A percentile compares a stretch with the other conserved stretches of the same genome.
Conservation (phyloP, 2,329 filamentous ascomycete species). For the Lomentospora prolificans region DNA sequence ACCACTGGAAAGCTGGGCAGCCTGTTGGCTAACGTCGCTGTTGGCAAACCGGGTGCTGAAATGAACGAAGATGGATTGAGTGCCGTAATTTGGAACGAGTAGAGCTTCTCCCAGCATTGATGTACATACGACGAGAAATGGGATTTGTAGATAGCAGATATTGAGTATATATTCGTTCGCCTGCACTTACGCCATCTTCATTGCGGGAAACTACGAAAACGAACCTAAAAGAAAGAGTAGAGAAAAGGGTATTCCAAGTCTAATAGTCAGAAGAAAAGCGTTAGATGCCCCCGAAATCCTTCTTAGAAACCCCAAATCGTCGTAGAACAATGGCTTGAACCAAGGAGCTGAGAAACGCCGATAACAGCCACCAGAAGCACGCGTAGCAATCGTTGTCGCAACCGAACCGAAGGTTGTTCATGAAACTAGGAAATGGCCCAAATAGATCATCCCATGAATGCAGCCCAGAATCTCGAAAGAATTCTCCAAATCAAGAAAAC, state of each 20-base stretch:
- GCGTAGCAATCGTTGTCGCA: too few species aligned
- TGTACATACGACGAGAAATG: constrained; percentile 23
- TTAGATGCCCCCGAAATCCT: background rate
- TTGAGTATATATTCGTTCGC: background rate
- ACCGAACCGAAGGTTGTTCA: too few species aligned
- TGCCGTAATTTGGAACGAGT: constrained; percentile 38
- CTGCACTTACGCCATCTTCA: background rate
- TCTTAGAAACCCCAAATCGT: background rate
- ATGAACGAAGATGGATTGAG: constrained; percentile 38
- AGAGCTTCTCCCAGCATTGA: background rate
- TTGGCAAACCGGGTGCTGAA: constrained; percentile 28
- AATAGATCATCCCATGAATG: background rate
- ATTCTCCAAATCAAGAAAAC: constrained; percentile 32
- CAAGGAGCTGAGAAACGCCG: background rate
- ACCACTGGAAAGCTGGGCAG: constrained; percentile 44
- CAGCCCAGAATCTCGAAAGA: constrained; percentile 18
- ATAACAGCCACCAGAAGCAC: background rate
- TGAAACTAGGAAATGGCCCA: too few species aligned
- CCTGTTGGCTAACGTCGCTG: constrained; percentile 28
- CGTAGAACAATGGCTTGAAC: background rate
- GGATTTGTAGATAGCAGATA: background rate
- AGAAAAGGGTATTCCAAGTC: background rate
- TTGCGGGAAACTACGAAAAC: too few species aligned
- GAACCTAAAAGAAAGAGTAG: background rate
- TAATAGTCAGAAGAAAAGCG: background rate